phyloP scores from a whole-genome alignment of 331 rosid species.

The Ulmus americana region DNA sequence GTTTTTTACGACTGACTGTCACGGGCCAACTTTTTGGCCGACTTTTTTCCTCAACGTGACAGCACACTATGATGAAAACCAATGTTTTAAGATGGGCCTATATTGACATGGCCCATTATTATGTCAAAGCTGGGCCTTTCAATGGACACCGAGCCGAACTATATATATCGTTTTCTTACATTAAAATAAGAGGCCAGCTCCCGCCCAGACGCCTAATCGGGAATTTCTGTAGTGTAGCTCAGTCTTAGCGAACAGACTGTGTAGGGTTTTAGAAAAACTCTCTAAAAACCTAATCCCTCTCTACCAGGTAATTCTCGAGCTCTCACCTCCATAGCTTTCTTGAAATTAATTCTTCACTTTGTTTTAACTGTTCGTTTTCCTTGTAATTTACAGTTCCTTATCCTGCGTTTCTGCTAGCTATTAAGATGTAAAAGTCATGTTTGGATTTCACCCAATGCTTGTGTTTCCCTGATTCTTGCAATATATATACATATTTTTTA shows the following conservation, averaged over 20 bases:
- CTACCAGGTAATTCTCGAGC: slow-evolving; percentile 13
- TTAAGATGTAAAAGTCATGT: not conserved
- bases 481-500: not conserved
- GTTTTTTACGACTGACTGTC: too few species aligned
- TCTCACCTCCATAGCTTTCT: not conserved
- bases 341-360: not conserved
- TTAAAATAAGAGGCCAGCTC: slow-evolving; percentile 7
- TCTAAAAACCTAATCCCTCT: slow-evolving; percentile 2
- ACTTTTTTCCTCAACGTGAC: too few species aligned
- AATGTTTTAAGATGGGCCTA: too few species aligned
- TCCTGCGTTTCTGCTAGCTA: not conserved
- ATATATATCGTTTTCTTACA: not conserved
- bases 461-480: not conserved
- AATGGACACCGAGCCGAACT: not conserved
- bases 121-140: too few species aligned
- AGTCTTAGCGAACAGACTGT: not conserved
- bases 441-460: not conserved
- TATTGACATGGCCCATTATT: too few species aligned
- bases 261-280: slow-evolving; percentile 21
- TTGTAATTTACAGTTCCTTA: not conserved
- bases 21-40: too few species aligned
- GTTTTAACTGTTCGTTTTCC: not conserved
- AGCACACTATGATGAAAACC: too few species aligned
- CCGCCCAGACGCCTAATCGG: slow-evolving; percentile 18
- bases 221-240: not conserved